Evolutionary conservation across 139 green algal species (phyloP).

Genomic region (Zygnema circumcarinatum): DNA sequence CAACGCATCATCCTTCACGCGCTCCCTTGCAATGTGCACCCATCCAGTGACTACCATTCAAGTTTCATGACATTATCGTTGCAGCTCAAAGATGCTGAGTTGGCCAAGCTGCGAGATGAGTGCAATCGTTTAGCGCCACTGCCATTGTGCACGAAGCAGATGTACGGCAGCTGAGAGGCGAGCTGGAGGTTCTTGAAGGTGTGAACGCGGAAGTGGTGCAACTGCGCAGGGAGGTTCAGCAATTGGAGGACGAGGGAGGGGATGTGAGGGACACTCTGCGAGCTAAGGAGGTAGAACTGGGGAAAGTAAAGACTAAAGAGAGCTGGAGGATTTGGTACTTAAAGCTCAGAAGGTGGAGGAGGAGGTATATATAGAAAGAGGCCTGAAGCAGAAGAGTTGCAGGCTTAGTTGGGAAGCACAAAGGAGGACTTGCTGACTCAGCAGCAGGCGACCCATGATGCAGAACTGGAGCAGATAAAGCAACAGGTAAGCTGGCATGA

Average conservation of each 20-base stretch:
- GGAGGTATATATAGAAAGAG: background rate
- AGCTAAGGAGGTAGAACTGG: background rate
- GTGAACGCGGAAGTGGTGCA: background rate
- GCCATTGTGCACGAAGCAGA: background rate
- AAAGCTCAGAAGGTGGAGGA: background rate
- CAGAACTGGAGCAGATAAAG: background rate
- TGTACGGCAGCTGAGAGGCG: background rate
- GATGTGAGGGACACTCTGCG: background rate
- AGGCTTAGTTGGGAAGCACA: background rate
- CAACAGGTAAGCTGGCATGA: background rate
- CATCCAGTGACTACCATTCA: too few species aligned
- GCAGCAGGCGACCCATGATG: background rate
- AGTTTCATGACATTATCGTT: too few species aligned
- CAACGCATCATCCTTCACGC: too few species aligned
- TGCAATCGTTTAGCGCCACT: background rate
- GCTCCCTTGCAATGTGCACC: too few species aligned
- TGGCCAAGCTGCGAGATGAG: background rate
- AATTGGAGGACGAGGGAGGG: background rate
- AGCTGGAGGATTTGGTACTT: background rate
- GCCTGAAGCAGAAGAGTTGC: background rate
- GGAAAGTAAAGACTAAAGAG: background rate
- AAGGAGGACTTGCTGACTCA: background rate
- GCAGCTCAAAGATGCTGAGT: background rate
- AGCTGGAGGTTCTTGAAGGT: background rate
- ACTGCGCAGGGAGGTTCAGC: background rate